Conservation (phyloP, 805 yeast genomes). For the Kodamaea hsintzibuensis region DNA sequence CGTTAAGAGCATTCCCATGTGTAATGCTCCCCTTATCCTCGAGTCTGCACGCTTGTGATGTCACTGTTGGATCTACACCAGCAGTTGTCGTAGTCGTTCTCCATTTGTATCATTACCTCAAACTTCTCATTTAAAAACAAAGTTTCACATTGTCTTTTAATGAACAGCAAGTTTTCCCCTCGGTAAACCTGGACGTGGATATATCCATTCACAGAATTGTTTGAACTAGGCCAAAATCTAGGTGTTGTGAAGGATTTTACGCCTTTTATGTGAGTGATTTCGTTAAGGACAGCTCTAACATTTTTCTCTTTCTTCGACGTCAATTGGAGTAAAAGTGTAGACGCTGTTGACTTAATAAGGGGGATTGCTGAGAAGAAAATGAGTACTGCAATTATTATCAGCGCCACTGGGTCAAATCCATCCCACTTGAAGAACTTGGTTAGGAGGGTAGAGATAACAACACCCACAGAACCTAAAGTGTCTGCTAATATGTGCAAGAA, state of each 20-base stretch:
- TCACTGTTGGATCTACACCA: constrained; percentile 54
- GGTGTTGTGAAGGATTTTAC: constrained; percentile 86
- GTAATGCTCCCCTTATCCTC: background rate
- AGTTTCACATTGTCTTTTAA: constrained; percentile 60
- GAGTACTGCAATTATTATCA: constrained; percentile 78
- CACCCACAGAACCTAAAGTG: constrained; percentile 95
- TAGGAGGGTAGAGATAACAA: constrained; percentile 82
- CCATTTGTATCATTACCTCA: constrained; percentile 66
- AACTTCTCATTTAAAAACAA: constrained; percentile 52
- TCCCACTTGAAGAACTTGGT: constrained; percentile 66
- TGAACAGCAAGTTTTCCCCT: constrained; percentile 63
- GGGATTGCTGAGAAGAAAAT: constrained; percentile 85
- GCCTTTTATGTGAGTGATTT: constrained; percentile 70
- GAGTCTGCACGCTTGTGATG: background rate
- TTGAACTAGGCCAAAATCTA: constrained; percentile 76
- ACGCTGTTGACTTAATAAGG: constrained; percentile 75
- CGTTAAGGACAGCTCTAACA: constrained; percentile 65
- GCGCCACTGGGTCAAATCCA: constrained; percentile 91
- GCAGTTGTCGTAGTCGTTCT: constrained; percentile 60
- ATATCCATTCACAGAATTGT: constrained; percentile 51
- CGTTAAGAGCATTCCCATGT: background rate
- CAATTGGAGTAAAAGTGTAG: constrained; percentile 65
- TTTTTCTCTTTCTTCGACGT: constrained; percentile 58
- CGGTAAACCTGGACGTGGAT: constrained; percentile 73
- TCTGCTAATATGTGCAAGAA: constrained; percentile 94